Conservation (phyloP, 495 filamentous ascomycete genomes). For the Bryoglossum gracile region DNA sequence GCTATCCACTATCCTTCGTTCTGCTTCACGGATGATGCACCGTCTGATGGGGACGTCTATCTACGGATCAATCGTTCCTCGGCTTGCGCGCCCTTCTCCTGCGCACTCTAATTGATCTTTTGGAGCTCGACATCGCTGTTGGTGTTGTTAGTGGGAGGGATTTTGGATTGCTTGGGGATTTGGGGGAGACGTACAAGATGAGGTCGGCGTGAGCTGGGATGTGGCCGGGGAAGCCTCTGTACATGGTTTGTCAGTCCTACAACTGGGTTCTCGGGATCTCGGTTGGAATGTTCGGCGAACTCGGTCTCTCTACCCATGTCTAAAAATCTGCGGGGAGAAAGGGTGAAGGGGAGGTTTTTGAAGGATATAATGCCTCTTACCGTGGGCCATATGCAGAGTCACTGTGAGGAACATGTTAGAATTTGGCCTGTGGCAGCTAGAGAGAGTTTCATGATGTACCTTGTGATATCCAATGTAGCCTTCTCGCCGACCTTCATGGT, state of each 20-base stretch:
- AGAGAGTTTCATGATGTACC: slow-evolving; percentile 41
- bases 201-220: slow-evolving; percentile 49
- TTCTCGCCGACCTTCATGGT: slow-evolving; percentile 78
- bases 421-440: slow-evolving; percentile 17
- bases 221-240: slow-evolving; percentile 58
- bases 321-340: neutral
- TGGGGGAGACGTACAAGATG: slow-evolving; percentile 43
- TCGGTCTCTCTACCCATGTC: neutral
- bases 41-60: too few species aligned
- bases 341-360: neutral
- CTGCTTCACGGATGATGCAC: too few species aligned
- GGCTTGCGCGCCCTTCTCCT: neutral
- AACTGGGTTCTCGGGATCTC: slow-evolving; percentile 3
- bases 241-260: slow-evolving; percentile 23
- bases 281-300: neutral
- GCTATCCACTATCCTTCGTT: too few species aligned
- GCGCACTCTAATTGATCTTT: slow-evolving; percentile 32
- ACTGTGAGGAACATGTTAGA: slow-evolving; percentile 42
- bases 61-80: too few species aligned
- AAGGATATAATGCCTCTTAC: slow-evolving; percentile 50
- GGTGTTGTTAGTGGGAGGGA: neutral
- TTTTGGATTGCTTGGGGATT: neutral
- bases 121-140: slow-evolving; percentile 46
- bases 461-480: slow-evolving; percentile 66
- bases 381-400: slow-evolving; percentile 72